Conservation (phyloP, 805 yeast species). For the Wickerhamiella parazyma region DNA sequence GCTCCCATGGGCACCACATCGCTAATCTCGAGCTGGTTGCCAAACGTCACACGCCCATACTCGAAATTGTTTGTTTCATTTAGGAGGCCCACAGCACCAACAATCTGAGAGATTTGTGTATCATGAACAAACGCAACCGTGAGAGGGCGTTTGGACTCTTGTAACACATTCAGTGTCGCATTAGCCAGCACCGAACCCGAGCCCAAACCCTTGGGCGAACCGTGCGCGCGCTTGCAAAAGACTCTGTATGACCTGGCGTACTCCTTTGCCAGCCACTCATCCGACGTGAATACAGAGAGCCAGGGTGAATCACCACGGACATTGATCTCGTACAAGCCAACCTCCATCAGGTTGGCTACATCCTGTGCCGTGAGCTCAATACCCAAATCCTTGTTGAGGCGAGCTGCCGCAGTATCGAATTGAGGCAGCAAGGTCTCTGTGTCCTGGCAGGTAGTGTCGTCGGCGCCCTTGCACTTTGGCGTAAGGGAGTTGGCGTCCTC, state of each 20-base stretch:
- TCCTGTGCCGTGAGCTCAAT: slow-evolving; percentile 31
- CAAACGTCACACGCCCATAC: slow-evolving; percentile 33
- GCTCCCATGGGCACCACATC: slow-evolving; percentile 49
- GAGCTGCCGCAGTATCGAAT: slow-evolving; percentile 20
- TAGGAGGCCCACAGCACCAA: slow-evolving; percentile 37
- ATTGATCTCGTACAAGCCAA: slow-evolving; percentile 40
- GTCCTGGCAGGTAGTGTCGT: slow-evolving; percentile 2
- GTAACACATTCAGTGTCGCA: slow-evolving; percentile 29
- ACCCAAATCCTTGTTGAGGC: slow-evolving; percentile 25
- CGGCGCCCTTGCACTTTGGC: slow-evolving; percentile 23
- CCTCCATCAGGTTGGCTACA: slow-evolving; percentile 30
- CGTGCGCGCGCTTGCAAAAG: slow-evolving; percentile 39
- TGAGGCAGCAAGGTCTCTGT: slow-evolving; percentile 13
- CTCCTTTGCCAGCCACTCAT: slow-evolving; percentile 33
- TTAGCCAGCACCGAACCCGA: slow-evolving; percentile 36
- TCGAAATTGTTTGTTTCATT: slow-evolving; percentile 32
- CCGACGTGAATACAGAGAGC: slow-evolving; percentile 33
- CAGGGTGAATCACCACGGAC: slow-evolving; percentile 35
- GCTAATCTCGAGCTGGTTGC: slow-evolving; percentile 33
- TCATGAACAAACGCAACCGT: slow-evolving; percentile 42
- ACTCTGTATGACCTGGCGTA: slow-evolving; percentile 32
- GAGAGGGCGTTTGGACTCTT: slow-evolving; percentile 21
- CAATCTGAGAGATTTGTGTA: slow-evolving; percentile 39
- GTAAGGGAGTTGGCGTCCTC: slow-evolving; percentile 45
- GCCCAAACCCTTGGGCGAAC: slow-evolving; percentile 30